Evolutionary conservation across 345 rosid genomes (phyloP).

Genomic region (Salix viminalis): DNA sequence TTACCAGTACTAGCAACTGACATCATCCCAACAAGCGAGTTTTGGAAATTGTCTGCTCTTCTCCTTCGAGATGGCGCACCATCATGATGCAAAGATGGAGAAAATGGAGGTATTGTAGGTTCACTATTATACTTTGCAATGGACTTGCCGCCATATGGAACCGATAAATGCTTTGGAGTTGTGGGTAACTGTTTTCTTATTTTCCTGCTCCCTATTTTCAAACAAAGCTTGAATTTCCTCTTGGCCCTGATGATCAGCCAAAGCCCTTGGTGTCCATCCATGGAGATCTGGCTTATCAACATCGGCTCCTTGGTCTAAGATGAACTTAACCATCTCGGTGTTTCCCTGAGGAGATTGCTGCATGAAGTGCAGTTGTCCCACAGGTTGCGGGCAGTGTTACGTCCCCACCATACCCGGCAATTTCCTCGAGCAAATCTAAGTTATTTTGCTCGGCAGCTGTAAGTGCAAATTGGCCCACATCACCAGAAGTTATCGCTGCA

Average conservation of each 20-base stretch:
- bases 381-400: constrained; percentile 38
- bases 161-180: constrained; percentile 15
- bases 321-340: constrained; percentile 53
- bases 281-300: constrained; percentile 50
- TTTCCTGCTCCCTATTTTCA: constrained; percentile 9
- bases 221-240: constrained; percentile 57
- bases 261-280: constrained; percentile 71
- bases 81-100: constrained; percentile 13
- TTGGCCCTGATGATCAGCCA: constrained; percentile 79
- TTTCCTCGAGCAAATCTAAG: constrained; percentile 50
- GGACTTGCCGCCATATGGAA: constrained; percentile 28
- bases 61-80: constrained; percentile 28
- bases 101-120: constrained; percentile 39
- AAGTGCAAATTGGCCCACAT: constrained; percentile 51
- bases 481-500: constrained; percentile 46
- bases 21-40: constrained; percentile 74
- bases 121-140: constrained; percentile 56
- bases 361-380: constrained; percentile 65
- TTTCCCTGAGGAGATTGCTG: constrained; percentile 69
- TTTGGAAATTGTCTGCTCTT: constrained; percentile 42
- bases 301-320: constrained; percentile 58
- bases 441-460: constrained; percentile 55
- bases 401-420: constrained; percentile 53
- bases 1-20: constrained; percentile 62
- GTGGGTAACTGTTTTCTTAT: constrained; percentile 5